Conservation (phyloP, 345 rosid species). For the Salix koriyanagi region DNA sequence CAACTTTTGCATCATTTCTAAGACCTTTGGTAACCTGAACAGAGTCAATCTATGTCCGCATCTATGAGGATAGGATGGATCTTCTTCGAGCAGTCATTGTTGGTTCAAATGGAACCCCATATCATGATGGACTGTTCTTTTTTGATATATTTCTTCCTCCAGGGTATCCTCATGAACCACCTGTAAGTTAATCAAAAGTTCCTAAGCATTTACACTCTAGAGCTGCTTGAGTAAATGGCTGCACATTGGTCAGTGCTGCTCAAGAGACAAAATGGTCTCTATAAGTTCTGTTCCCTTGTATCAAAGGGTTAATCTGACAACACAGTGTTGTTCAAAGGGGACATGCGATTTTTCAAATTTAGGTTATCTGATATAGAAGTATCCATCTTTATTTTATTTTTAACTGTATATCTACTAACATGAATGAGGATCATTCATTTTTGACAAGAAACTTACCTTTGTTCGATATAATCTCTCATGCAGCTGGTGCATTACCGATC, state of each 20-base stretch:
- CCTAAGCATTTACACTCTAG: background rate
- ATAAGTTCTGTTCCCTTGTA: background rate
- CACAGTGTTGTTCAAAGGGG: background rate
- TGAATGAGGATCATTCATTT: background rate
- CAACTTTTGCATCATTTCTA: background rate
- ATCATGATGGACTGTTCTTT: slow-evolving; percentile 88
- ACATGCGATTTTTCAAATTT: background rate
- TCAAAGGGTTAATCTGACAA: background rate
- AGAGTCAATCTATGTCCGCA: slow-evolving; percentile 81
- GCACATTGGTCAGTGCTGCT: background rate
- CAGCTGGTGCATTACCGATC: slow-evolving; percentile 85
- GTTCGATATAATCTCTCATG: background rate
- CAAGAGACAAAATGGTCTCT: background rate
- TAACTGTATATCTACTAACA: background rate
- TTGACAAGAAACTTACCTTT: background rate
- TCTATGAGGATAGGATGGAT: slow-evolving; percentile 82
- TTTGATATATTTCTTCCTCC: slow-evolving; percentile 84
- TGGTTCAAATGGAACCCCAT: slow-evolving; percentile 88
- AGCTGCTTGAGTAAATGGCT: slow-evolving; percentile 1
- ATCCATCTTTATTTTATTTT: background rate
- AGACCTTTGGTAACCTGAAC: slow-evolving; percentile 13
- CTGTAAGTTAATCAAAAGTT: slow-evolving; percentile 47
- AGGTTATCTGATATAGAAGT: background rate
- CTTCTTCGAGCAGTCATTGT: slow-evolving; percentile 76
- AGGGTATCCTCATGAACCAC: slow-evolving; percentile 83